Percentiles rank a stretch among this genome's conserved stretches.
phyloP scores from a whole-genome alignment of 148 eudicot genomes.

The Camellia granthamiana region DNA sequence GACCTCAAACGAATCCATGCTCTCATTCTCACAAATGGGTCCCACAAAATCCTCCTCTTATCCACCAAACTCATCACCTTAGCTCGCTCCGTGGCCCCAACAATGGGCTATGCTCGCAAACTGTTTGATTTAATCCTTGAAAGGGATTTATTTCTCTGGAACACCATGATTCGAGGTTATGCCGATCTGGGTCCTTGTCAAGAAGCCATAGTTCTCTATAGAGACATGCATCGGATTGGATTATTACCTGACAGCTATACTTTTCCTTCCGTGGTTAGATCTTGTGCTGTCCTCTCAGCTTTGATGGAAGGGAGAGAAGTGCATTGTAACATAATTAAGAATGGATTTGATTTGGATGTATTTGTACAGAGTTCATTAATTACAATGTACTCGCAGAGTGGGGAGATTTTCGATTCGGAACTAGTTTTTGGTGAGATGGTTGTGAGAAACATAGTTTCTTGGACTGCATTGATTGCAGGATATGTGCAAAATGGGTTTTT shows the following conservation, averaged over 20 bases:
- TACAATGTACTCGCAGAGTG: slow-evolving; percentile 21
- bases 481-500: slow-evolving; percentile 23
- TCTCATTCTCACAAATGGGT: slow-evolving; percentile 19
- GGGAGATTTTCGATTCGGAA: slow-evolving; percentile 6
- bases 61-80: slow-evolving; percentile 20
- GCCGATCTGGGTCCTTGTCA: slow-evolving; percentile 15
- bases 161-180: slow-evolving; percentile 23
- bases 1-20: slow-evolving; percentile 22
- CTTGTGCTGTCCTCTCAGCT: slow-evolving; percentile 17
- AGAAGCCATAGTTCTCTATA: slow-evolving; percentile 18
- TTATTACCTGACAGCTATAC: slow-evolving; percentile 19
- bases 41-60: slow-evolving; percentile 3
- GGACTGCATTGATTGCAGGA: slow-evolving; percentile 29
- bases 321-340: slow-evolving; percentile 19
- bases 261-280: slow-evolving; percentile 20
- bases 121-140: slow-evolving; percentile 23
- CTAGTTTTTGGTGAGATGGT: slow-evolving; percentile 14
- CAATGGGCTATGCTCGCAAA: slow-evolving; percentile 30
- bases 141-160: slow-evolving; percentile 17
- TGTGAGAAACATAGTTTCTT: slow-evolving; percentile 20
- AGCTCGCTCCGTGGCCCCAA: neutral
- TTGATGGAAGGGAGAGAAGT: slow-evolving; percentile 20
- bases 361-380: slow-evolving; percentile 23
- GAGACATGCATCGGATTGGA: slow-evolving; percentile 20
- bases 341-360: slow-evolving; percentile 16